Evolutionary conservation across 2,329 filamentous ascomycete genomes (phyloP), one percentile per base, ranked within the genome.

Genomic region (Fusarium sp.): DNA sequence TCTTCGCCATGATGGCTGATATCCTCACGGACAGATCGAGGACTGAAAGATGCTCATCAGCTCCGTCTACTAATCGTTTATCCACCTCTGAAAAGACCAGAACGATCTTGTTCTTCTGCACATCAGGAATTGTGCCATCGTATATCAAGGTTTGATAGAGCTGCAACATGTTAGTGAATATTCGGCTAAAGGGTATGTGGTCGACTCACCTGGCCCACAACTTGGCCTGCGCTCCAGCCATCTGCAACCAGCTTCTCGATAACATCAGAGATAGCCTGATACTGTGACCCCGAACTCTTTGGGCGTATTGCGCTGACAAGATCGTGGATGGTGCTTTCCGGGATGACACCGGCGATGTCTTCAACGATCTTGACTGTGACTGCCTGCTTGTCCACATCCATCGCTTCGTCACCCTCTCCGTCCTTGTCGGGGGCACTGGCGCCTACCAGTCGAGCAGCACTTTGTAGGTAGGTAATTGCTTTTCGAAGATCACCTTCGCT

Each of bases 291-390:
- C 40, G 85, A 85, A 25, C 87, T 87, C 69, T 84, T 87, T 7
- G 93, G 93, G 72, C 92, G 91, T 83, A 98, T 92, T 20, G 93
- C 92, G 63, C 88, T 82, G 14, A 93, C 83, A 18, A 99, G 85
- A 11, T 80, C 81, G 58, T 92, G 87, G 51, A 99, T 89, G 3
- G 93, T 93, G 13, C 79, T 74, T 16, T 90, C 86, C 0, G 97
- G 96, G 72, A 99, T 94, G 4, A 98, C 93, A 58, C 97, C 96
- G 1, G 96, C 95, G 78, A 99, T 99, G 75, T 99, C 96, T 78
- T 98, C 93, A 48, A 99, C 89, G 55, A 89, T 93, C 73, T 88
- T 89, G 40, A 94, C 87, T 1, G 94, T 95, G 48, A 98, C 89
- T 14, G 83, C 69, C 42, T 86, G 88, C 55, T 83, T 86, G 71